Base-by-base conservation (phyloP, 352 stramenopile species). In the Phytophthora ramorum region DNA sequence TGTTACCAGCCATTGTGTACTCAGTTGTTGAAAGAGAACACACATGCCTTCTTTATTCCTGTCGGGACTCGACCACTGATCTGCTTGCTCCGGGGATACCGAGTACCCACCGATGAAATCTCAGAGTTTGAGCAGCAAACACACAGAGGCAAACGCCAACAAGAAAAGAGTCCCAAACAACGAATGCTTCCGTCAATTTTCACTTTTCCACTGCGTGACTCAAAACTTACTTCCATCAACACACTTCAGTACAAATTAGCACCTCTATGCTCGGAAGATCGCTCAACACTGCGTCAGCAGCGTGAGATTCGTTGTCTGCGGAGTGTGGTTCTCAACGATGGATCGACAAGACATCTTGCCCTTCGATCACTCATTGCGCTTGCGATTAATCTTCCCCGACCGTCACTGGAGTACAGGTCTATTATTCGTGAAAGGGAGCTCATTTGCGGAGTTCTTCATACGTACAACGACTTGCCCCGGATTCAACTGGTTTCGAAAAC, bases 61-160 rank as follows among this genome's bases (percentile, higher is more conserved):
- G 43, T 85, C 19, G 81, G 83, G 0, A 34, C 68, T 7, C 71
- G 68, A 3, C 72, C 83, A 13, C 53, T 92, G 2, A 34, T 45
- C 12, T 71, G 68, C 48, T 52, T 90, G 24, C 63, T 91, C 4
- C 32, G 45, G 37, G 71, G 69, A 19, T 48, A 68, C 5, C 12
- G 32, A 2, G n/a, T 91, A 13, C 83, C 83, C 3, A 58, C 50
- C 0, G 76, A 90, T 17, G 83, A 91, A 69, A 51, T 81, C 12
- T 71, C 75, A n/a, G 83, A 89, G 30, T 68, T 75, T 52, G 43
- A 75, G 46, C 62, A 61, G 38, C 47, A 52, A 5, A 44, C 47
- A 32, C 55, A 32, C 3, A 9, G 10, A 10, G 37, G 22, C n/a
- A 50, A 34, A 46, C 6, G 5, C 0, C 22, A 12, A 6, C 10